These are phyloP conservation scores for Scedosporium aurantiacum DNA, from an alignment of 2,329 filamentous ascomycete species.

Conservation along the genomic window DNA sequence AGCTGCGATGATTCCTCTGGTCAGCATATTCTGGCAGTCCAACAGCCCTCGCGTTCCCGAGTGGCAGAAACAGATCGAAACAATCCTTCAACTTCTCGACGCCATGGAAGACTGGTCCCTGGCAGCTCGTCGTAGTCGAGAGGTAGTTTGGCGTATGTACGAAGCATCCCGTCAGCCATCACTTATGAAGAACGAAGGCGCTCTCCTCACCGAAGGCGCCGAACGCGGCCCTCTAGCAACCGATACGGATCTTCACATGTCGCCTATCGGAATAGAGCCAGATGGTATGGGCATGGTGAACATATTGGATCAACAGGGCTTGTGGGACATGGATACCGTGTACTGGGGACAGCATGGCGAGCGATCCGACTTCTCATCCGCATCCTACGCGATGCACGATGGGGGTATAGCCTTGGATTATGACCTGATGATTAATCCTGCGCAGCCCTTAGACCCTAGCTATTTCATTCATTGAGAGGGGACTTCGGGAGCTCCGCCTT, in stretches of 20 bases:
- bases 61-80: slow-evolving; percentile 48
- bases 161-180: slow-evolving; percentile 38
- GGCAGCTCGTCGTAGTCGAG: slow-evolving; percentile 49
- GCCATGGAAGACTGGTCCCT: slow-evolving; percentile 55
- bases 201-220: slow-evolving; percentile 19
- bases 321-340: slow-evolving; percentile 48
- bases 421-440: background rate
- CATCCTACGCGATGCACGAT: background rate
- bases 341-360: slow-evolving; percentile 30
- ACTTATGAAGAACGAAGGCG: slow-evolving; percentile 18
- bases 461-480: background rate
- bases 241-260: slow-evolving; percentile 35
- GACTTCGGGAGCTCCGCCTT: background rate
- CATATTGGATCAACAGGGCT: slow-evolving; percentile 40
- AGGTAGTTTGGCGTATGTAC: slow-evolving; percentile 54
- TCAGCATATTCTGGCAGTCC: slow-evolving; percentile 62
- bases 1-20: slow-evolving; percentile 66
- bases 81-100: slow-evolving; percentile 48
- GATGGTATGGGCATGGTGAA: slow-evolving; percentile 40
- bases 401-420: background rate
- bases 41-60: slow-evolving; percentile 34
- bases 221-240: slow-evolving; percentile 25
- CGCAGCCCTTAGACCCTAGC: background rate
- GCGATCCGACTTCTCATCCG: background rate
- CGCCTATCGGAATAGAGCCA: slow-evolving; percentile 38